phyloP scores from a whole-genome alignment of 176 grass and related monocot genomes.

The Eragrostis curvula region DNA sequence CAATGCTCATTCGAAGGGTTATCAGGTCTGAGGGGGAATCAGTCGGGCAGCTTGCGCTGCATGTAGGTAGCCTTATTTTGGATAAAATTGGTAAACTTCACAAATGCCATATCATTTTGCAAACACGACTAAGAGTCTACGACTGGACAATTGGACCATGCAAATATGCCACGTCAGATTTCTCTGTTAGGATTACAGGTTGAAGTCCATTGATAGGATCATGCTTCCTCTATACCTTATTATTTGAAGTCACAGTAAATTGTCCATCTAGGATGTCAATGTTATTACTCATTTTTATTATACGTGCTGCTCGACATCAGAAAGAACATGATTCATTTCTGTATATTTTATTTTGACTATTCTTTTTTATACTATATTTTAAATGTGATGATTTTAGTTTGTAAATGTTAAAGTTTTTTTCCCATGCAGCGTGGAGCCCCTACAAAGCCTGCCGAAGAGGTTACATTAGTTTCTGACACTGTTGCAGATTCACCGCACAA shows the following conservation, averaged over 20 bases:
- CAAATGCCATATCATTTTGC: constrained; percentile 19
- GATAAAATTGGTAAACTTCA: background rate
- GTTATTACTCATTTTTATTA: background rate
- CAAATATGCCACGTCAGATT: background rate
- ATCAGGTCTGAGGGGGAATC: background rate
- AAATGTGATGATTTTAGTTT: background rate
- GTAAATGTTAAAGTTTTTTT: constrained; percentile 42
- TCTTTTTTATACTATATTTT: background rate
- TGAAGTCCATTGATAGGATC: background rate
- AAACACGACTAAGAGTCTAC: constrained; percentile 1
- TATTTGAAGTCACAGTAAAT: constrained; percentile 21
- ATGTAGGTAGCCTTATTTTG: constrained; percentile 14
- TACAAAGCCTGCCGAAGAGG: constrained; percentile 68
- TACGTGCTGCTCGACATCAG: background rate
- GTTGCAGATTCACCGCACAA: constrained; percentile 92
- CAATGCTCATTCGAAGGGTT: background rate
- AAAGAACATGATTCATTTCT: background rate
- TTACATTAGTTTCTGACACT: constrained; percentile 60
- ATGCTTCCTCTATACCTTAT: constrained; percentile 1
- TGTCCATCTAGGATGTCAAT: constrained; percentile 2
- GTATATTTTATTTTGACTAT: background rate
- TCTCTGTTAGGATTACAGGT: constrained; percentile 18
- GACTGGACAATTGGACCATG: constrained; percentile 18
- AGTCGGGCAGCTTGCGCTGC: background rate
- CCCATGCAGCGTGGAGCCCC: constrained; percentile 66